Conservation (phyloP, 2,329 filamentous ascomycete genomes). For the Aspergillus fijiensis region DNA sequence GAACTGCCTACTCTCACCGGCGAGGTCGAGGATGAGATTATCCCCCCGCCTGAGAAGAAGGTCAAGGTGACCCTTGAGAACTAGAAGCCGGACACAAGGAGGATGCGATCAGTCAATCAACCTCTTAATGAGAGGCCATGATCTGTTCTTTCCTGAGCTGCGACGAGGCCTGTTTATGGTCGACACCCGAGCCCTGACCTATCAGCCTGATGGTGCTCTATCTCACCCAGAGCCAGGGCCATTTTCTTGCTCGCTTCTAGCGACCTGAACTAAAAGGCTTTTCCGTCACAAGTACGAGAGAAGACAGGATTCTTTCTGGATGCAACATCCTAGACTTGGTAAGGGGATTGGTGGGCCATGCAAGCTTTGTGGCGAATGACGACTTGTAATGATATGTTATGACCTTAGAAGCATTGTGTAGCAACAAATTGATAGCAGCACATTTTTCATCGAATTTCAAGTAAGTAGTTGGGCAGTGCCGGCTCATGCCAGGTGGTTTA, state of each 20-base stretch:
- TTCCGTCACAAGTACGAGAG: neutral
- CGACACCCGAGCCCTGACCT: neutral
- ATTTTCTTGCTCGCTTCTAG: neutral
- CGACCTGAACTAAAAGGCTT: neutral
- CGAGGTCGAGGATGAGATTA: constrained; percentile 54
- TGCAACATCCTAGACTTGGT: neutral
- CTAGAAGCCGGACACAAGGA: constrained; percentile 31
- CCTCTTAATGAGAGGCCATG: neutral
- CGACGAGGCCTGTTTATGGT: neutral
- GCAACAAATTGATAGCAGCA: neutral
- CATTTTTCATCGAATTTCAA: neutral
- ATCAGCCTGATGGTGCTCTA: neutral
- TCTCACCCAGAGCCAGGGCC: neutral
- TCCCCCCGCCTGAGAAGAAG: constrained; percentile 61
- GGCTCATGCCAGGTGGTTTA: neutral
- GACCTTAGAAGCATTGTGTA: neutral
- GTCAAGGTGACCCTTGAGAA: constrained; percentile 61
- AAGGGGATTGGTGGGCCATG: neutral
- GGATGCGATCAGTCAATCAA: neutral
- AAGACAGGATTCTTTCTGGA: neutral
- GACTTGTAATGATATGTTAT: neutral
- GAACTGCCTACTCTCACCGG: constrained; percentile 73
- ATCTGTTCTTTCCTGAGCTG: neutral
- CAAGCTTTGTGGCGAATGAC: neutral
- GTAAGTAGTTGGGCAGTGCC: neutral